Base-by-base conservation (phyloP, 768 basidiomycete species). In the Leccinum olivaceopallidum region DNA sequence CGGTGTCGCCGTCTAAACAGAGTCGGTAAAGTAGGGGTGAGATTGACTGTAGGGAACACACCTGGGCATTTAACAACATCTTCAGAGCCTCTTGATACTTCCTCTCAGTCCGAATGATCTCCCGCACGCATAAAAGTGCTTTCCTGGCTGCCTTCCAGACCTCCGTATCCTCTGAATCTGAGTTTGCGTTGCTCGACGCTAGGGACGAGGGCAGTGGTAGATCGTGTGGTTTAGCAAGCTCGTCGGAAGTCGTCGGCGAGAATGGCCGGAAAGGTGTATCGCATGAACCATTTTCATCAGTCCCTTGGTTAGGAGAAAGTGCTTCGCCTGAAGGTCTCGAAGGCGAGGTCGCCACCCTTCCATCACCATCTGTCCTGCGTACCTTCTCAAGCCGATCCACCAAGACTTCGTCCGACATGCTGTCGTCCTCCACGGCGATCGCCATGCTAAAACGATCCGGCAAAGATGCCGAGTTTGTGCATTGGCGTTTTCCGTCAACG, bases 351-450 rank as follows among this genome's bases (percentile, higher is more conserved):
- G 57, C 52, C 34, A 22, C 37, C 7, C 26, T 13, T 18, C 6
- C 16, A 2, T 60, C 57, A 20, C 37, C 34, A 32, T 57, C 24
- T 63, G 69, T 67, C 66, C 62, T 68, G 32, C 78, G 71, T 63
- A 83, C 78, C 22, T 70, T 69, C 66, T 85, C 83, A 26, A 85
- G 73, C 52, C 75, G 75, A 53, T 79, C 72, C 6, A 85, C 76
- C 12, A 85, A 72, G 37, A 73, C 77, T 63, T 83, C 83, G 66
- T 85, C 82, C 3, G 82, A 76, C 53, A 83, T 73, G 18, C 71
- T 78, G 28, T 83, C 78, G 53, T 83, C 80, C 28, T 77, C 81
- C 61, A 84, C 78, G 16, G 80, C 82, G 67, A 78, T 80, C 2
- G 80, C 80, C 52, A 84, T 69, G 55, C 56, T 55, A 30, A 73